Conservation (phyloP, 2,329 filamentous ascomycete genomes). For the Xylaria sp. region DNA sequence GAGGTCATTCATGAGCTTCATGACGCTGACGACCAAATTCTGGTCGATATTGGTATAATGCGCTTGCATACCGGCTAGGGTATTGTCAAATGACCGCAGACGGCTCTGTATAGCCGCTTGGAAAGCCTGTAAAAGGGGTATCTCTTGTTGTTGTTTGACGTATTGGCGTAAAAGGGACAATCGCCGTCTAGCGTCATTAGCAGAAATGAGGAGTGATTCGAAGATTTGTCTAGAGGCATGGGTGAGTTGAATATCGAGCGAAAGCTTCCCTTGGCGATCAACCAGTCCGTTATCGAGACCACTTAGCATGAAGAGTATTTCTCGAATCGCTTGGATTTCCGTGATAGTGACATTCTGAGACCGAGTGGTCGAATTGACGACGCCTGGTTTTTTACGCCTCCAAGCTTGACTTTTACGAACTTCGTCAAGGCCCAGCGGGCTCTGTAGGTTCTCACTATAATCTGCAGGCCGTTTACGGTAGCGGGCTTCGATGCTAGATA, state of each 20-base stretch:
- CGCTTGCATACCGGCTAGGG: conserved; percentile 69
- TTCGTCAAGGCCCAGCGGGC: conserved; percentile 51
- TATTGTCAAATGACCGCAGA: conserved; percentile 66
- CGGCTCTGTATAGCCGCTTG: conserved; percentile 69
- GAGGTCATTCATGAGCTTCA: conserved; percentile 69
- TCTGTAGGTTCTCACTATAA: conserved; percentile 52
- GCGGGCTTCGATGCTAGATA: conserved; percentile 49
- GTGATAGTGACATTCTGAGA: conserved; percentile 63
- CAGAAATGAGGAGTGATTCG: conserved; percentile 58
- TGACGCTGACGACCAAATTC: conserved; percentile 72
- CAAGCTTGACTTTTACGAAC: conserved; percentile 59
- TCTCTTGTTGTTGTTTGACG: conserved; percentile 55
- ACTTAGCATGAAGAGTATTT: conserved; percentile 85
- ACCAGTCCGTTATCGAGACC: conserved; percentile 82
- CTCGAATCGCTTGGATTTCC: conserved; percentile 78
- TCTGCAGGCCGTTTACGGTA: conserved; percentile 47
- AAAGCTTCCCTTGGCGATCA: conserved; percentile 53
- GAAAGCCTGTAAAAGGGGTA: conserved; percentile 76
- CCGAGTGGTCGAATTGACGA: conserved; percentile 48
- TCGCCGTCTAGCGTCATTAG: conserved; percentile 59
- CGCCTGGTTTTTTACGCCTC: conserved; percentile 48
- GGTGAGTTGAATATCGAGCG: conserved; percentile 57
- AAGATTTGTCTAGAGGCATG: conserved; percentile 63
- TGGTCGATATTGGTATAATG: conserved; percentile 64
- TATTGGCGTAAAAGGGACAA: conserved; percentile 60